Evolutionary conservation across 306 rosid species (phyloP), one percentile per base, ranked within the genome.

Genomic region (Quercus gilva): DNA sequence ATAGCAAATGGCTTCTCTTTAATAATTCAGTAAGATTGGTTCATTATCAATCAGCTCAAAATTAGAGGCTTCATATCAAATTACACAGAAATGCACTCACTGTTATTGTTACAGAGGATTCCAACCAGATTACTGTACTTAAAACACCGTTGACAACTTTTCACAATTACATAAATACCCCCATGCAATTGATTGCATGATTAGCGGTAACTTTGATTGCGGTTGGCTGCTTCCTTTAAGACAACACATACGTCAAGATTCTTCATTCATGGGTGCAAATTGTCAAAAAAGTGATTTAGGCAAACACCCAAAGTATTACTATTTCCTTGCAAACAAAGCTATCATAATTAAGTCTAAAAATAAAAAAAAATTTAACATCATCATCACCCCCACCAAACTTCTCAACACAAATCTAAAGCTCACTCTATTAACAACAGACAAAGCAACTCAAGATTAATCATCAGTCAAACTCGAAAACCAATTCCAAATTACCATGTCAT

Each of bases 401-500:
- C 52, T 19, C 72, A 68, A 29, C 52, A 68, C 71, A 64, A 29
- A 77, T 21, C 56, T 19, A 28, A 1, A 33, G 12, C 29, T 61
- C 78, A 73, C 45, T 28, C 51, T 56, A 59, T 43, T 29, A 43
- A 55, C 85, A 73, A 74, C 65, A 55, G 19, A 31, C 52, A 37
- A 23, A 23, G 76, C 76, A 73, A 74, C 68, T 52, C 74, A 28
- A 23, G 53, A 57, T 55, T 65, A 74, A 77, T 57, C 53, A 49
- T 12, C 63, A 73, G 69, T 68, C 79, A 69, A 69, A 33, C 33
- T 43, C 45, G 56, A 68, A 69, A 55, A 53, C 53, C 70, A 80
- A 55, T 74, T 19, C 19, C 70, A 69, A 60, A 63, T 57, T 69
- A 37, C 41, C 71, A 77, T 59, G 76, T 29, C 73, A 70, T 74